Evolutionary conservation across 345 rosid genomes (phyloP), one percentile per base, ranked within the genome.

Genomic region (Angophora floribunda): DNA sequence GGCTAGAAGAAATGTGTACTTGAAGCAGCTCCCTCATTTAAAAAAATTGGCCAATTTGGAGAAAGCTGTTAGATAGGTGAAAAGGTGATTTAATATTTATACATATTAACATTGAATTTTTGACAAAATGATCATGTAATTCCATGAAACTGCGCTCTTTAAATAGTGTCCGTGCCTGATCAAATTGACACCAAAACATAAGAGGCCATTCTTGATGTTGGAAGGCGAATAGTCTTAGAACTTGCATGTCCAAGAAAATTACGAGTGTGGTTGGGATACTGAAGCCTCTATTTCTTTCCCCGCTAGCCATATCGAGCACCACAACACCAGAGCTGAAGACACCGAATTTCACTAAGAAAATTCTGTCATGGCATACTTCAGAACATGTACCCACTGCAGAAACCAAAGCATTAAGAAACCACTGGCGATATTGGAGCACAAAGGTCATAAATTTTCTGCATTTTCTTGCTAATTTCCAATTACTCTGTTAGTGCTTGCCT

Each of bases 131-230:
- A 82, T 87, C 89, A 17, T 89, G 63, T 24, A 91, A 79, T 75
- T 92, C 91, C 79, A 87, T 4, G n/a, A 90, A 61, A 7, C 87
- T 80, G 85, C n/a, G 91, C 87, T 90, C 92, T 7, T 61, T 85
- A 89, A 89, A 91, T 8, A 92, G 36, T 51, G n/a, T 90, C 93
- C 94, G 91, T 49, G 93, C 93, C 95, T 91, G 53, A 88, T n/a
- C 85, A 80, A 80, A 36, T 80, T 45, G 51, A 32, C 52, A n/a
- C n/a, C 52, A 30, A 80, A 50, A 22, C 21, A 80, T 19, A 80
- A 80, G 3, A 45, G 85, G 51, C n/a, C 3, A 41, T 21, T 80
- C 85, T 50, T 6, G 13, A 50, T 15, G 85, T 45, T 45, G 85
- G 45, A 7, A 47, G 85, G 50, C 85, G 13, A 28, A 15, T 19